These are phyloP conservation scores for Lentithecium fluviatile DNA, from an alignment of 495 filamentous ascomycete species.

Conservation along the genomic window DNA sequence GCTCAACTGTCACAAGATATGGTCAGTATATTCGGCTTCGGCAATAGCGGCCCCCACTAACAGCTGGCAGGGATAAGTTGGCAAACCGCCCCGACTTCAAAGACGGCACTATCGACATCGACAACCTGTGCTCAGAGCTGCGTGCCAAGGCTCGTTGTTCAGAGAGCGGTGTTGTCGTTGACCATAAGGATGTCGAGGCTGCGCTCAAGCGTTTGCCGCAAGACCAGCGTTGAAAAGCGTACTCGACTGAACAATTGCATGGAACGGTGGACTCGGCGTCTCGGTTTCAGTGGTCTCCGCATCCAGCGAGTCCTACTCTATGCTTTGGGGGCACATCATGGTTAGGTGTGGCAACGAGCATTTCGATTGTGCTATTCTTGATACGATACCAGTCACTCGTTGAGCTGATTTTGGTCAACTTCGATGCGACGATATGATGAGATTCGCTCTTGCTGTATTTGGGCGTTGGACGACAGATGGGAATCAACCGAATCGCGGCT, in stretches of 20 bases:
- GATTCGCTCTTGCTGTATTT: too few species aligned
- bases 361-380: too few species aligned
- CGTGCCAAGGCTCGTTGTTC: conserved; percentile 95
- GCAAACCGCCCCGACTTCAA: conserved; percentile 83
- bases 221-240: background rate
- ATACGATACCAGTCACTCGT: too few species aligned
- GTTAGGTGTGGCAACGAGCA: too few species aligned
- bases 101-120: conserved; percentile 86
- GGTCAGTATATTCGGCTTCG: conserved; percentile 57
- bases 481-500: too few species aligned
- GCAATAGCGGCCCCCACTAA: background rate
- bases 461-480: too few species aligned
- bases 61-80: conserved; percentile 75
- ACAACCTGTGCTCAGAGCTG: conserved; percentile 88
- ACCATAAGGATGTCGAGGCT: conserved; percentile 78
- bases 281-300: background rate
- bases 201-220: conserved; percentile 39
- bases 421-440: too few species aligned
- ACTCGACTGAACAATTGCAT: conserved; percentile 3
- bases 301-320: too few species aligned
- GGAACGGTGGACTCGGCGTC: background rate
- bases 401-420: too few species aligned
- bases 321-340: too few species aligned
- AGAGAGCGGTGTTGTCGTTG: conserved; percentile 86
- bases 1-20: conserved; percentile 85